phyloP scores from a whole-genome alignment of 2,329 filamentous ascomycete genomes.

The Fusarium pseudocircinatum region DNA sequence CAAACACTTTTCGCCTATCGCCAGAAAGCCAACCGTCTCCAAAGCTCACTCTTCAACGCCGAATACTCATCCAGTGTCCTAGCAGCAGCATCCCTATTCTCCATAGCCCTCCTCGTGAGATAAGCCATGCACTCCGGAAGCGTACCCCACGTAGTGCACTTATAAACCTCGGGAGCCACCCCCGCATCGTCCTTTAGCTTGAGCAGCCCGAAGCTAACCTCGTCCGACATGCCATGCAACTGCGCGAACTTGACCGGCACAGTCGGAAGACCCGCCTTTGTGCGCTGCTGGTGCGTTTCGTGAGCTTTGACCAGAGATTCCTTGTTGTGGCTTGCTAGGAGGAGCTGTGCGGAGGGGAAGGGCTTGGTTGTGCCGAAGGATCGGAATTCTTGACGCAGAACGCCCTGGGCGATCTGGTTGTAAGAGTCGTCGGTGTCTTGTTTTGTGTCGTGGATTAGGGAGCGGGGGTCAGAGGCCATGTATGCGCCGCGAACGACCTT shows the following conservation, averaged over 20 bases:
- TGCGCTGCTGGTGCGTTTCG: slow-evolving; percentile 55
- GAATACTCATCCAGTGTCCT: slow-evolving; percentile 45
- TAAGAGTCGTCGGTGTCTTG: slow-evolving; percentile 63
- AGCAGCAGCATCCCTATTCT: slow-evolving; percentile 52
- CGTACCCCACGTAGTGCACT: slow-evolving; percentile 54
- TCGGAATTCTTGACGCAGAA: slow-evolving; percentile 53
- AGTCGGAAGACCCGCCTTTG: slow-evolving; percentile 47
- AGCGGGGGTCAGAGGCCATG: slow-evolving; percentile 58
- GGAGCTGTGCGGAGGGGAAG: slow-evolving; percentile 58
- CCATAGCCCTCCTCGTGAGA: slow-evolving; percentile 49
- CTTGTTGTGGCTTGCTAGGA: slow-evolving; percentile 65
- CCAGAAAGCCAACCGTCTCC: slow-evolving; percentile 45
- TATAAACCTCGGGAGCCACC: slow-evolving; percentile 48
- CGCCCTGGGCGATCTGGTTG: slow-evolving; percentile 58
- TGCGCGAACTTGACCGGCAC: slow-evolving; percentile 59
- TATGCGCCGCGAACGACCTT: slow-evolving; percentile 69
- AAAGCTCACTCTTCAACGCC: slow-evolving; percentile 44
- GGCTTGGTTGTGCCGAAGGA: slow-evolving; percentile 50
- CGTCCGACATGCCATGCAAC: slow-evolving; percentile 67
- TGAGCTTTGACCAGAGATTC: slow-evolving; percentile 53
- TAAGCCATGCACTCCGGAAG: slow-evolving; percentile 53
- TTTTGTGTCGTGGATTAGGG: slow-evolving; percentile 63
- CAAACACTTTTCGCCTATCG: slow-evolving; percentile 1
- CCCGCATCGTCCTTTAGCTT: slow-evolving; percentile 45
- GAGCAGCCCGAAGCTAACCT: slow-evolving; percentile 61